Percentiles rank a stretch among this genome's conserved stretches.
phyloP scores from a whole-genome alignment of 2,329 filamentous ascomycete genomes.

The Stylonectria norvegica region DNA sequence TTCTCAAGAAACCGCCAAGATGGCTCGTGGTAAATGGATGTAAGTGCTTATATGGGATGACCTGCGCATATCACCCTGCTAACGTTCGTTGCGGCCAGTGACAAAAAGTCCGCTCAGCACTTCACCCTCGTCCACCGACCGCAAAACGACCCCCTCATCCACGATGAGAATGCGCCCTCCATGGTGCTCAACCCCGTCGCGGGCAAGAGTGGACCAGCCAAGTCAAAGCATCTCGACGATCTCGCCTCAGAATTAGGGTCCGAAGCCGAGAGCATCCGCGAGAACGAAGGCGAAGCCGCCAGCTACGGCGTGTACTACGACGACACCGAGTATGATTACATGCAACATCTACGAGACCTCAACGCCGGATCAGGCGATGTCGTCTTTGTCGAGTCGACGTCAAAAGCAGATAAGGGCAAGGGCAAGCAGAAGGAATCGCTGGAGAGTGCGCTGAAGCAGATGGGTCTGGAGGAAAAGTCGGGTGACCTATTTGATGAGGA shows the following conservation, averaged over 20 bases:
- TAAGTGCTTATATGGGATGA: conserved; percentile 25
- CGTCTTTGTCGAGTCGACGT: conserved; percentile 76
- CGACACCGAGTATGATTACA: conserved; percentile 96
- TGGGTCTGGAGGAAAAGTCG: conserved; percentile 53
- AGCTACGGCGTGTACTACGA: conserved; percentile 93
- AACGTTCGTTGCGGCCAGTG: conserved; percentile 33
- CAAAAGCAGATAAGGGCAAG: conserved; percentile 63
- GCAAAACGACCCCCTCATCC: conserved; percentile 94
- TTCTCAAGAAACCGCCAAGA: conserved; percentile 43
- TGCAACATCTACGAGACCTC: conserved; percentile 97
- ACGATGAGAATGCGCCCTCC: conserved; percentile 82
- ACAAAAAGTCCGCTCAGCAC: conserved; percentile 91
- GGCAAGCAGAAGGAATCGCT: conserved; percentile 72
- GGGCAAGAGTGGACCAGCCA: conserved; percentile 37
- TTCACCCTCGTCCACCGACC: conserved; percentile 94
- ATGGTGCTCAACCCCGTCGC: conserved; percentile 79
- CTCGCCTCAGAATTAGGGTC: conserved; percentile 72
- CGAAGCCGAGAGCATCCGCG: conserved; percentile 62
- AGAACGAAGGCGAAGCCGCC: conserved; percentile 94
- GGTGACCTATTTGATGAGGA: conserved; percentile 66
- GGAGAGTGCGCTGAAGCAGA: conserved; percentile 73
- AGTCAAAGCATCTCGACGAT: conserved; percentile 68
- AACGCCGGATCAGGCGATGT: conserved; percentile 68
- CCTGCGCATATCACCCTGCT: conserved; percentile 3
- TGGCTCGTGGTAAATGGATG: conserved; percentile 74